A percentile compares a stretch with the other conserved stretches of the same genome.
Evolutionary conservation across 306 rosid genomes (phyloP).

Genomic region (Cucumis melo): DNA sequence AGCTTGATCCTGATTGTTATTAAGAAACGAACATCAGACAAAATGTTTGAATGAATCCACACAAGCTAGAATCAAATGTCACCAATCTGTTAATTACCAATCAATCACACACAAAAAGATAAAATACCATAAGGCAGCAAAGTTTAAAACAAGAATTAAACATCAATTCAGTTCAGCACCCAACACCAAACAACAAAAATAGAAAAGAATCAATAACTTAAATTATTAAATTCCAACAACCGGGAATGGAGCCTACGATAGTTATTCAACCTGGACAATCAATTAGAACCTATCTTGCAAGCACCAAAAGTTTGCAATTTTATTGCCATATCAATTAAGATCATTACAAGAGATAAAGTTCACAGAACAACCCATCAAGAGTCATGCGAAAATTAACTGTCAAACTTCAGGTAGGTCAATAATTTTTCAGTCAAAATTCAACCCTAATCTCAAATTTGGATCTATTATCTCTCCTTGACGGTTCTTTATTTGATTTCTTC

Average conservation of each 20-base stretch:
- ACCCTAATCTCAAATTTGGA: neutral
- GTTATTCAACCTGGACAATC: neutral
- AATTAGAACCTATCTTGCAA: neutral
- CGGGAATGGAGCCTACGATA: neutral
- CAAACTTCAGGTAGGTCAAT: neutral
- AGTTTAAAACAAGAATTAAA: neutral
- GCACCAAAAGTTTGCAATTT: neutral
- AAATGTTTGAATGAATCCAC: neutral
- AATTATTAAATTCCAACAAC: neutral
- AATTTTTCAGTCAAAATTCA: neutral
- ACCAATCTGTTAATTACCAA: neutral
- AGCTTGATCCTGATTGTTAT: constrained; percentile 43
- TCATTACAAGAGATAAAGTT: neutral
- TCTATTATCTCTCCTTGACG: neutral
- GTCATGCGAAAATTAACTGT: too few species aligned
- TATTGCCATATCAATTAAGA: neutral
- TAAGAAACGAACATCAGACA: neutral
- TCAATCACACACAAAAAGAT: neutral
- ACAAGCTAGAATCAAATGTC: neutral
- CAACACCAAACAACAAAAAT: neutral
- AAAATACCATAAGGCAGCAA: too few species aligned
- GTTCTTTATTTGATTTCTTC: neutral
- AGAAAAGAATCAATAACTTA: neutral
- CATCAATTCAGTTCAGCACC: neutral
- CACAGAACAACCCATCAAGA: neutral